Base-by-base conservation (phyloP, 371 early-diverging fungal species). In the Circinella minor region DNA sequence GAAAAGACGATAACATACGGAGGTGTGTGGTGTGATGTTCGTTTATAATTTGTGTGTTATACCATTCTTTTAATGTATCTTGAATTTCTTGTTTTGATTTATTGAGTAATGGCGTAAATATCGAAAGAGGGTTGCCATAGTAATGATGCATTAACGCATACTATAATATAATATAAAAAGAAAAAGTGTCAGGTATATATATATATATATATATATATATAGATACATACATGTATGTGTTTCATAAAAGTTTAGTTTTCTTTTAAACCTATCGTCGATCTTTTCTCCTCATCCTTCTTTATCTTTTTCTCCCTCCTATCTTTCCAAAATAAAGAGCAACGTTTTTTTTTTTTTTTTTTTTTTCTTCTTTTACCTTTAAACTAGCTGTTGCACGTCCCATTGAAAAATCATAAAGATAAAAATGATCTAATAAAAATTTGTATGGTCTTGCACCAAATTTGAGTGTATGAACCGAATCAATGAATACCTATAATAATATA, bases 81-180 rank as follows among this genome's bases (percentile, higher is more conserved):
- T 80, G 67, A 27, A 78, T 72, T 4, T 74, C 73, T 36, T 71
- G 46, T 4, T 78, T 67, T 34, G 81, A 61, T 1, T 70, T 63
- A 36, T 73, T 75, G 46, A 77, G 38, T 20, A 81, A 66, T 15
- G 75, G 66, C 20, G 85, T 72, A 17, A 96, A 84, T 7, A 94
- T 80, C 59, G 94, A 93, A 20, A 96, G 81, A 6, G 97, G 94
- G 70, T 95, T 94, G 2, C 89, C 88, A 75, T 94, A 96, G 71
- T 84, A 96, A 74, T 94, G 92, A 65, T 92, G 91, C 95, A 96
- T 94, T 34, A 90, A 77, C 0, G 94, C 89, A 75, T 93, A 96
- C 91, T 43, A 10, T 27, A 27, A 27, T 27, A 27, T 27, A 27
- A 27, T 18, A 18, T 18, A 69, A 47, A 15, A 15, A 5, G 11